Conservation (phyloP, 2,329 filamentous ascomycete species). For the Ceratocystis cacaofunesta region DNA sequence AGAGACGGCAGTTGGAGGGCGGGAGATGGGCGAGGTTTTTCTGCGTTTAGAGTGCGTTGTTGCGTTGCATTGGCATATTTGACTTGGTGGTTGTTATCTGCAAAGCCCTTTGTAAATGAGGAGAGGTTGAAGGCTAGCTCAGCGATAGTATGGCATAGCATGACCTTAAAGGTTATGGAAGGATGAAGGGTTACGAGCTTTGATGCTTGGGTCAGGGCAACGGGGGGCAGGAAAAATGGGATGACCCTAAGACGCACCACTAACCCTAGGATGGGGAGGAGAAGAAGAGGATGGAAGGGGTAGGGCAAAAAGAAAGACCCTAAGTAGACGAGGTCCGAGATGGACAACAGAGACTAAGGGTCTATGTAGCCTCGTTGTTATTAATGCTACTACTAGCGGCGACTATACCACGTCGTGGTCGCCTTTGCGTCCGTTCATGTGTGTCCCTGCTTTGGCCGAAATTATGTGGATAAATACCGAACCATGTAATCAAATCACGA, state of each 20-base stretch:
- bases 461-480: too few species aligned
- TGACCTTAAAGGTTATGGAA: not conserved
- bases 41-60: not conserved
- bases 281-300: not conserved
- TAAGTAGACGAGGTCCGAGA: too few species aligned
- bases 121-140: slow-evolving; percentile 3
- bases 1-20: not conserved
- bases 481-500: too few species aligned
- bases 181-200: slow-evolving; percentile 5
- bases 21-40: not conserved
- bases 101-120: slow-evolving; percentile 1
- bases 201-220: not conserved
- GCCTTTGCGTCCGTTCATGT: too few species aligned
- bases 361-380: too few species aligned
- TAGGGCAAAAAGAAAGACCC: too few species aligned
- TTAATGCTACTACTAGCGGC: too few species aligned
- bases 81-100: not conserved
- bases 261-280: not conserved
- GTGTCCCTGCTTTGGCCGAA: too few species aligned
- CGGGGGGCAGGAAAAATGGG: not conserved
- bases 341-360: too few species aligned
- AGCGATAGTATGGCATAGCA: slow-evolving; percentile 1
- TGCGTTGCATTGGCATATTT: not conserved
- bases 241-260: not conserved
- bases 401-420: too few species aligned